Percentiles rank a stretch among this genome's conserved stretches.
Conservation (phyloP, 2,329 filamentous ascomycete species). For the Talaromyces sp. region DNA sequence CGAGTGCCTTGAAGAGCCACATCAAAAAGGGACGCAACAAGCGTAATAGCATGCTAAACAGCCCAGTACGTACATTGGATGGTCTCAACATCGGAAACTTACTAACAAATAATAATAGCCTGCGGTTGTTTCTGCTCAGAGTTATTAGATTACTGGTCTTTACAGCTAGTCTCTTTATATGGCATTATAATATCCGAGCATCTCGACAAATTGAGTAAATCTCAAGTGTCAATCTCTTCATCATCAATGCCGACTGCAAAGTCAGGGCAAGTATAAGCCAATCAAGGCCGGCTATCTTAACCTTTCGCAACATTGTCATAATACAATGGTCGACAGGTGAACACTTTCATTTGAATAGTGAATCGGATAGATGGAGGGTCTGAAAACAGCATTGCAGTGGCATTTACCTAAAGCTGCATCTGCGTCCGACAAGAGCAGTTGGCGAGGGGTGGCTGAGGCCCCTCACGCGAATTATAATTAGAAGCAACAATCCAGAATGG, state of each 20-base stretch:
- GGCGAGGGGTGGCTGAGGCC: background rate
- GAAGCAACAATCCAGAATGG: background rate
- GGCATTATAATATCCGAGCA: conserved; percentile 4
- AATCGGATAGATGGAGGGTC: background rate
- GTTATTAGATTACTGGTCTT: conserved; percentile 27
- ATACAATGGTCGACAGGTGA: background rate
- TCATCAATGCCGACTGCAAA: background rate
- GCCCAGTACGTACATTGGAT: conserved; percentile 64
- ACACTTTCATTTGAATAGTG: background rate
- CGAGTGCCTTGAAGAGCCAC: conserved; percentile 91
- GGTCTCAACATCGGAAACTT: conserved; percentile 7
- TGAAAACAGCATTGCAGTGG: background rate
- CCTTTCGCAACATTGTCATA: background rate
- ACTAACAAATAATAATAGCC: conserved; percentile 29
- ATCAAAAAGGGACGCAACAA: conserved; percentile 98
- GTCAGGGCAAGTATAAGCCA: background rate
- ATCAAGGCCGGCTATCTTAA: background rate
- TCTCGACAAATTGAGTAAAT: background rate
- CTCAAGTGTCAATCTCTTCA: conserved; percentile 1
- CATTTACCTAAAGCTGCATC: background rate
- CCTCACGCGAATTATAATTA: background rate
- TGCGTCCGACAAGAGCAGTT: background rate
- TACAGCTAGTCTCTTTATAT: conserved; percentile 1
- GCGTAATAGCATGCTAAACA: conserved; percentile 91
- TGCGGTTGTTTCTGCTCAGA: conserved; percentile 40